phyloP scores from a whole-genome alignment of 1,139 yeast genomes.

The Eremothecium coryli region DNA sequence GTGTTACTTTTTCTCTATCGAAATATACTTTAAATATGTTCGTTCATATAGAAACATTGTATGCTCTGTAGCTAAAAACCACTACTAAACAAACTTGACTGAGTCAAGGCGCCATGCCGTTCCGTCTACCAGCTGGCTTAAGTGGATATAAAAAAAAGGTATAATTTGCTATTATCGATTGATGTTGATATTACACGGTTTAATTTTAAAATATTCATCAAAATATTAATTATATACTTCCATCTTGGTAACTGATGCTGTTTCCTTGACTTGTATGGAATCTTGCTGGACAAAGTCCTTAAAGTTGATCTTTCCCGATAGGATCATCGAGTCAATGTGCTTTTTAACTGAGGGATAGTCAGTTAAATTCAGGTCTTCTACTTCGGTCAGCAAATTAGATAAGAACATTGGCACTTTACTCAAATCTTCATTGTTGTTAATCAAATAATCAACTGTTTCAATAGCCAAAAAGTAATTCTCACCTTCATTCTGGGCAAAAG shows the following conservation, averaged over 20 bases:
- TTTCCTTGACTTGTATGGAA: slow-evolving; percentile 10
- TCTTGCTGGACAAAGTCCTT: slow-evolving; percentile 6
- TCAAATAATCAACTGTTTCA: slow-evolving; percentile 79
- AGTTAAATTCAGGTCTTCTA: slow-evolving; percentile 25
- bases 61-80: too few species aligned
- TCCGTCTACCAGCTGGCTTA: too few species aligned
- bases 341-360: slow-evolving; percentile 16
- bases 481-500: slow-evolving; percentile 43
- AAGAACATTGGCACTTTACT: slow-evolving; percentile 63
- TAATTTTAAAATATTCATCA: too few species aligned
- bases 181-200: too few species aligned
- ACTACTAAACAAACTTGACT: too few species aligned
- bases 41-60: too few species aligned
- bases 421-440: slow-evolving; percentile 74
- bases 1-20: too few species aligned
- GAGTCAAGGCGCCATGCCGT: too few species aligned
- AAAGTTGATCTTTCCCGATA: slow-evolving; percentile 11
- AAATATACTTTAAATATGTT: too few species aligned
- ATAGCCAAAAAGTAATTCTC: slow-evolving; percentile 84
- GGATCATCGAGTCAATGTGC: slow-evolving; percentile 13
- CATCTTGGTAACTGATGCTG: slow-evolving; percentile 10
- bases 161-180: too few species aligned
- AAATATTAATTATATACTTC: too few species aligned
- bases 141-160: too few species aligned
- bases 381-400: slow-evolving; percentile 31